Base-by-base conservation (phyloP, 345 rosid genomes). In the Syzygium oleosum region DNA sequence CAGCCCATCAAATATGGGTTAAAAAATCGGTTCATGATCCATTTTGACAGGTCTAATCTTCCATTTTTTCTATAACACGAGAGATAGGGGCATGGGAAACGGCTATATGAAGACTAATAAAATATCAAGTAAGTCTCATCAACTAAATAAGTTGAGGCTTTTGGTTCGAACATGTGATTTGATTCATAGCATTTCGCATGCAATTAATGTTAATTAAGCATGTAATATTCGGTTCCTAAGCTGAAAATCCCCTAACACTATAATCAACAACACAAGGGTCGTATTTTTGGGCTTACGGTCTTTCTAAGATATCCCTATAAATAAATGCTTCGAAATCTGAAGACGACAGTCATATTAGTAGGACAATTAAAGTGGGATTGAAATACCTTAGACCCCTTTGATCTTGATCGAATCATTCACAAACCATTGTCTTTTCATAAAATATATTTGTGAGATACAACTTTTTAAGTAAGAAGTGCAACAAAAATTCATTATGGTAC, bases 261-360 rank as follows among this genome's bases (percentile, higher is more conserved):
- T 59, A 27, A 27, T 27, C 4, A 43, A 43, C 46, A 6, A 43
- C 7, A 43, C 46, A 43, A 5, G 46, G 46, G 6, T 43, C 1
- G 46, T 5, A 68, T 7, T 68, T 68, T 17, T 11, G 19, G 0
- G 12, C 6, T 0, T 34, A 1, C 1, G 3, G 4, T 65, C 0
- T 65, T 68, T 68, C 3, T 7, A 34, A 34, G 21, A 68, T 68
- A 17, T 17, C 12, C 10, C 0, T 31, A 31, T 17, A 17, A 34
- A 34, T 73, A 10, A 65, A 73, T 17, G 25, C 1, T 9, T 8
- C 1, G 13, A 11, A 27, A 3, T 59, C 12, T 27, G 4, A 59
- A 59, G 12, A 59, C 1, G 9, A 14, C 2, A 2, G 0, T 38
- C 1, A 0, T 5, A 4, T 73, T 38, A 38, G 21, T 38, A 4